These are phyloP conservation scores for Boletus reticuloceps DNA, from an alignment of 768 basidiomycete genomes.

Conservation along the genomic window DNA sequence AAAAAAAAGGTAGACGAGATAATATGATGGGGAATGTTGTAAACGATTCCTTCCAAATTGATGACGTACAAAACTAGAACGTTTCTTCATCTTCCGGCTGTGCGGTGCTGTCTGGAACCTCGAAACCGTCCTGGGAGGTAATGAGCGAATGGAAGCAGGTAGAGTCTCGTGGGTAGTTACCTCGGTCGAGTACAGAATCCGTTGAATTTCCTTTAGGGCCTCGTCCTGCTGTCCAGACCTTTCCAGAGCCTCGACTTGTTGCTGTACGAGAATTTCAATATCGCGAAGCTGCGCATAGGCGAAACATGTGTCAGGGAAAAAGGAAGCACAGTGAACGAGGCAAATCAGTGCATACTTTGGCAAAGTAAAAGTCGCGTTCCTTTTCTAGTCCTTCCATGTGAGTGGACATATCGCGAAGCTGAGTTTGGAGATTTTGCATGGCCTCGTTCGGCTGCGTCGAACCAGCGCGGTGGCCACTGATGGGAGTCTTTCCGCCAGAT, in stretches of 20 bases:
- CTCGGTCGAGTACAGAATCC: constrained; percentile 94
- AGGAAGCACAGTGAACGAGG: constrained; percentile 1
- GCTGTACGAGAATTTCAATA: constrained; percentile 92
- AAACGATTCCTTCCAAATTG: constrained; percentile 4
- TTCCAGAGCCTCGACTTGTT: constrained; percentile 65
- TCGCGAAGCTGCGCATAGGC: constrained; percentile 73
- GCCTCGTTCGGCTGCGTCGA: constrained; percentile 67
- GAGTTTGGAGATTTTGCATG: constrained; percentile 63
- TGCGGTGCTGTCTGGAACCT: constrained; percentile 68
- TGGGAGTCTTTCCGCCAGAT: constrained; percentile 70
- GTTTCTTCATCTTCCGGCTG: constrained; percentile 80
- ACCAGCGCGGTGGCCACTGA: constrained; percentile 64
- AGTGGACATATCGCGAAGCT: constrained; percentile 76
- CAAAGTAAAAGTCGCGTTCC: constrained; percentile 98
- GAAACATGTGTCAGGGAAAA: not conserved
- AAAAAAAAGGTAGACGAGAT: constrained; percentile 4
- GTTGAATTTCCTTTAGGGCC: constrained; percentile 76
- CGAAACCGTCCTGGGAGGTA: constrained; percentile 78
- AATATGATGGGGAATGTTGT: constrained; percentile 3
- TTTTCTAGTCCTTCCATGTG: constrained; percentile 93
- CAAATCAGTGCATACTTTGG: constrained; percentile 61
- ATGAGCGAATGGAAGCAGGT: constrained; percentile 8
- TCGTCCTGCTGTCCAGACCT: constrained; percentile 54
- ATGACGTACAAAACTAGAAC: constrained; percentile 41
- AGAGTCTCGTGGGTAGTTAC: constrained; percentile 46